These are phyloP conservation scores for Reticulascus tulasneorum DNA, from an alignment of 2,329 filamentous ascomycete species.

Conservation along the genomic window DNA sequence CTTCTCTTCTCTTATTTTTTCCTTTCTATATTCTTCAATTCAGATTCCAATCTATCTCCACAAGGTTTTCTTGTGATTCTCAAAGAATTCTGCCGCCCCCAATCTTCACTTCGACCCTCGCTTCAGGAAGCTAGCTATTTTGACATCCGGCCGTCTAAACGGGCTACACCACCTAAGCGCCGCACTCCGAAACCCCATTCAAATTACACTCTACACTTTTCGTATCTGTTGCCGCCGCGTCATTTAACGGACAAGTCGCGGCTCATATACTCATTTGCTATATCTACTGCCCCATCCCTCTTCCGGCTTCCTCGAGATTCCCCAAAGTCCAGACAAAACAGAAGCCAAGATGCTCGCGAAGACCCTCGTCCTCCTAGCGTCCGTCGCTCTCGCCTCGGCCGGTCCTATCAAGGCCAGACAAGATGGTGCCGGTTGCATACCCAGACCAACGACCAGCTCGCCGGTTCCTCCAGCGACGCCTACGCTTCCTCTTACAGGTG, in stretches of 20 bases:
- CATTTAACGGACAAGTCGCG: slow-evolving; percentile 10
- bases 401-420: slow-evolving; percentile 20
- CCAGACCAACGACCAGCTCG: slow-evolving; percentile 12
- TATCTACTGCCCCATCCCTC: slow-evolving; percentile 3
- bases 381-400: slow-evolving; percentile 27
- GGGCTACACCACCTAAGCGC: slow-evolving; percentile 10
- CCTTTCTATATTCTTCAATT: background rate
- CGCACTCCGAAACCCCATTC: slow-evolving; percentile 11
- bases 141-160: background rate
- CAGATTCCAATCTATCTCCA: background rate
- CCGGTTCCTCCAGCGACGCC: no score
- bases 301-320: background rate
- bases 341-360: slow-evolving; percentile 21
- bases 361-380: slow-evolving; percentile 27
- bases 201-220: slow-evolving; percentile 7
- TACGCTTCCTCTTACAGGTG: slow-evolving; percentile 34
- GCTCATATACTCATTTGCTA: slow-evolving; percentile 7
- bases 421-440: slow-evolving; percentile 14
- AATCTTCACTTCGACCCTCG: slow-evolving; percentile 6
- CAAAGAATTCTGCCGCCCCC: slow-evolving; percentile 7
- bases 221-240: slow-evolving; percentile 2
- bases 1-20: background rate
- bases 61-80: background rate
- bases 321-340: background rate
- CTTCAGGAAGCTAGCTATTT: background rate